Evolutionary conservation across 192 early-diverging fungal species (phyloP).

Genomic region (Coemansia pectinata): DNA sequence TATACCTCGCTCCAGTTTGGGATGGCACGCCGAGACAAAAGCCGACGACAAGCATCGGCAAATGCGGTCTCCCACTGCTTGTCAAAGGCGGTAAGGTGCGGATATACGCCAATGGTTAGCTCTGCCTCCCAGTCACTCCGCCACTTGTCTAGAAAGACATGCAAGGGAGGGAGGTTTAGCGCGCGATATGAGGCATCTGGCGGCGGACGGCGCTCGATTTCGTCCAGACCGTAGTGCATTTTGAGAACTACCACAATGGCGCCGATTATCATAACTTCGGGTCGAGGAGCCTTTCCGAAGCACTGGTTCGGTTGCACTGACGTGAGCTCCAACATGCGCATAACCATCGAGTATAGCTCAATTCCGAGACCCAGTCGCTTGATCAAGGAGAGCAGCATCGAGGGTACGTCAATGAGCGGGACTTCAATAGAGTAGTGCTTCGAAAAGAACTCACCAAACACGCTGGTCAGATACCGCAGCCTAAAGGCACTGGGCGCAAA

Average conservation of each 20-base stretch:
- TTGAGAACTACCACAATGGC: conserved; percentile 40
- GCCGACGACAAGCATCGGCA: conserved; percentile 28
- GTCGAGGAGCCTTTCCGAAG: neutral
- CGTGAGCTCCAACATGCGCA: conserved; percentile 21
- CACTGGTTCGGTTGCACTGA: conserved; percentile 2
- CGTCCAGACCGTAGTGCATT: conserved; percentile 52
- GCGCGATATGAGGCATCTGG: neutral
- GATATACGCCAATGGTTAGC: conserved; percentile 23
- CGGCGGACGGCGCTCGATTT: conserved; percentile 33
- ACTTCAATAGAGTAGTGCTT: conserved; percentile 23
- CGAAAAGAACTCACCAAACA: conserved; percentile 21
- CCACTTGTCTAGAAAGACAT: conserved; percentile 37
- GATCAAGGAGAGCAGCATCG: conserved; percentile 23
- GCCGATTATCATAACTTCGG: conserved; percentile 9
- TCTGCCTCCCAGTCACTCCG: conserved; percentile 35
- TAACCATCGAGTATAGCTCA: conserved; percentile 29
- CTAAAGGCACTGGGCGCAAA: conserved; percentile 13
- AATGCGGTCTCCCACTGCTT: conserved; percentile 28
- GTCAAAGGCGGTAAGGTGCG: conserved; percentile 27
- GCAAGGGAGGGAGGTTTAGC: conserved; percentile 28
- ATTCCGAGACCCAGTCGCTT: conserved; percentile 26
- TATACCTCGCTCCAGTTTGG: conserved; percentile 4
- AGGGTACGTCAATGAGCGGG: conserved; percentile 14
- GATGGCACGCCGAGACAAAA: conserved; percentile 8
- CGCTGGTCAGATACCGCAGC: conserved; percentile 2